Conservation (phyloP, 148 eudicot genomes). For the Vaccinium vitisidaea region DNA sequence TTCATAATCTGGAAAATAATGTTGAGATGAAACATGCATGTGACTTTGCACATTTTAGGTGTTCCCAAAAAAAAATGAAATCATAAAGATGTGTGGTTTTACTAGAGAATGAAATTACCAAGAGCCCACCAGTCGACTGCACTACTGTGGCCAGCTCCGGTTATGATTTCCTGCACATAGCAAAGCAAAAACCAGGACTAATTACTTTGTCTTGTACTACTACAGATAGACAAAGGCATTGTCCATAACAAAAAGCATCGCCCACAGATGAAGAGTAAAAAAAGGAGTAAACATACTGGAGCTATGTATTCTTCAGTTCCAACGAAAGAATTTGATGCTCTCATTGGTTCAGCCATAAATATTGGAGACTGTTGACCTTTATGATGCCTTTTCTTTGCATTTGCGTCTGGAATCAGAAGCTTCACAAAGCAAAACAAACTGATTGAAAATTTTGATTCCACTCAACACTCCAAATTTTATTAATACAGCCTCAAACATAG, state of each 20-base stretch:
- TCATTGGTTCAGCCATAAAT: conserved; percentile 93
- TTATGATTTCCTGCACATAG: conserved; percentile 70
- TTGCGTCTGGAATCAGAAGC: conserved; percentile 65
- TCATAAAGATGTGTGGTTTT: not conserved
- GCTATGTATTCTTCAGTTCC: conserved; percentile 99
- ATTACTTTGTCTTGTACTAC: not conserved
- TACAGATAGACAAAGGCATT: not conserved
- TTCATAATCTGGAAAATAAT: not conserved
- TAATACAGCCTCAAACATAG: not conserved
- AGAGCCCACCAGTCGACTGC: conserved; percentile 99
- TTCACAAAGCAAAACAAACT: conserved; percentile 26
- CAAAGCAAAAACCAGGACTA: not conserved
- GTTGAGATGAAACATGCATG: not conserved
- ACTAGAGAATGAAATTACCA: conserved; percentile 46
- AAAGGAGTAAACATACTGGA: conserved; percentile 54
- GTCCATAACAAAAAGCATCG: not conserved
- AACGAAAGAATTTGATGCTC: conserved; percentile 98
- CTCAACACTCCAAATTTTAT: not conserved
- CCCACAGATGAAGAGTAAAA: not conserved
- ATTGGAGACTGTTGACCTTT: conserved; percentile 73
- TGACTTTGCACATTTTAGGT: not conserved
- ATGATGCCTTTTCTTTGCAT: conserved; percentile 63
- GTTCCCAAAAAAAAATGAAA: not conserved
- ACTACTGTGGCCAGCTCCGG: conserved; percentile 95
- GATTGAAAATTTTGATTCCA: not conserved